These are phyloP conservation scores for Betula pendula DNA, from an alignment of 306 rosid species.

Conservation along the genomic window DNA sequence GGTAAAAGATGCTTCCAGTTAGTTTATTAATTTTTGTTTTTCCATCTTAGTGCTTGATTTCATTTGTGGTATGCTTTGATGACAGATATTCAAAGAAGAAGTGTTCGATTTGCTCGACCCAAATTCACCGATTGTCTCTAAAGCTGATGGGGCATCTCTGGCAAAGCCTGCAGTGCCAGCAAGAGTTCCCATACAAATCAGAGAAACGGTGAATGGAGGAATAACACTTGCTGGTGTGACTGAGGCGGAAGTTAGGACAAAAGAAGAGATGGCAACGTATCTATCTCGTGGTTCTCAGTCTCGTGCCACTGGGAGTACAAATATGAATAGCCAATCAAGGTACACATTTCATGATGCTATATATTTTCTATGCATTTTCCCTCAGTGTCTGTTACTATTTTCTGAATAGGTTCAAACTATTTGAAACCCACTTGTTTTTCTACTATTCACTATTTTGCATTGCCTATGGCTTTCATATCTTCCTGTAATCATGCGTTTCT, in stretches of 20 bases:
- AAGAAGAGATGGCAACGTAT: conserved; percentile 80
- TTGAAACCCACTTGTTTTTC: neutral
- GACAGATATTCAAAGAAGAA: conserved; percentile 91
- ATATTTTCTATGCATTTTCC: neutral
- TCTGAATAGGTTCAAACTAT: neutral
- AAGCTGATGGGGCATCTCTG: conserved; percentile 43
- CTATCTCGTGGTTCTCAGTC: conserved; percentile 68
- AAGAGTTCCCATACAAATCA: conserved; percentile 83
- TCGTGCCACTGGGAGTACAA: conserved; percentile 92
- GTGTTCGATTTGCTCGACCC: conserved; percentile 85
- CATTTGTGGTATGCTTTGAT: conserved; percentile 5
- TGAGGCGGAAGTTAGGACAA: conserved; percentile 73
- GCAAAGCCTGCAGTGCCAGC: conserved; percentile 46
- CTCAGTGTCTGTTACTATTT: neutral
- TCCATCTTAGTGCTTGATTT: neutral
- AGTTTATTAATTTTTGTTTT: neutral
- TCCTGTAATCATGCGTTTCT: neutral
- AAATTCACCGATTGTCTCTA: conserved; percentile 39
- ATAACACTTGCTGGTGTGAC: conserved; percentile 91
- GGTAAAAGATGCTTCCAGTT: conserved; percentile 39
- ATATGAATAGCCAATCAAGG: conserved; percentile 97
- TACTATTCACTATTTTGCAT: neutral
- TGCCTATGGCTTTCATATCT: neutral
- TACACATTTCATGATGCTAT: conserved; percentile 14
- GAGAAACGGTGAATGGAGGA: conserved; percentile 83